Base-by-base conservation (phyloP, 2,329 filamentous ascomycete genomes). In the Fusarium coffeatum region DNA sequence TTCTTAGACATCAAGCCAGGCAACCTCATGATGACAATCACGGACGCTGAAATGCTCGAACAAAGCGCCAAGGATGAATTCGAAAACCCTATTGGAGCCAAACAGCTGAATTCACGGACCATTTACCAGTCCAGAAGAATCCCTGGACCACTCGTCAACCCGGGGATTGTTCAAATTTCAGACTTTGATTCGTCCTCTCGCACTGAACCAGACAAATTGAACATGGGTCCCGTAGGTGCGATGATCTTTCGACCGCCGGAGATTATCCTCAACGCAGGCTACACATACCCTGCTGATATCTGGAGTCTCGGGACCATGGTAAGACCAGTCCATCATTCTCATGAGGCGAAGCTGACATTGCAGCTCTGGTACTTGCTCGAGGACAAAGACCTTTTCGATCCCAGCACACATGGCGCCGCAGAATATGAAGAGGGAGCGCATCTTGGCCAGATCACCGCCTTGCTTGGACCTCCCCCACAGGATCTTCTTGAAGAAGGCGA, bases 231-330 rank as follows among this genome's bases (percentile, higher is more conserved):
- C 4, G 73, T 74, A 8, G 60, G 72, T 13, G 59, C 41, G 9
- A 65, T 72, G 30, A 37, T 49, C 6, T 74, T 72, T 23, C 55
- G 72, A 16, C 67, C 74, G 2, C 71, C 71, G 25, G 72, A 74
- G 42, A 69, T 74, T 6, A 68, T 74, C 1, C 61, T 74, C n/a
- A 46, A 74, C 42, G 50, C 64, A 8, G 74, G 72, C 0, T 74
- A 62, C 13, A 61, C 48, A 4, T 74, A 55, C 18, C 64, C 62
- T 2, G 50, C 67, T 1, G 71, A 76, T 20, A 71, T 76, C 18
- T 76, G 71, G 69, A 76, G 69, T 23, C 64, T 74, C 62, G 74
- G 72, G 0, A 67, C 68, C 5, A 59, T 73, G 69, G 74, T 76
- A 60, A 67, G 28, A 15, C 28, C 12, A 7, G 7, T 13, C 8